Conservation (phyloP, 257 asterid genomes). For the Solanum sitiens region DNA sequence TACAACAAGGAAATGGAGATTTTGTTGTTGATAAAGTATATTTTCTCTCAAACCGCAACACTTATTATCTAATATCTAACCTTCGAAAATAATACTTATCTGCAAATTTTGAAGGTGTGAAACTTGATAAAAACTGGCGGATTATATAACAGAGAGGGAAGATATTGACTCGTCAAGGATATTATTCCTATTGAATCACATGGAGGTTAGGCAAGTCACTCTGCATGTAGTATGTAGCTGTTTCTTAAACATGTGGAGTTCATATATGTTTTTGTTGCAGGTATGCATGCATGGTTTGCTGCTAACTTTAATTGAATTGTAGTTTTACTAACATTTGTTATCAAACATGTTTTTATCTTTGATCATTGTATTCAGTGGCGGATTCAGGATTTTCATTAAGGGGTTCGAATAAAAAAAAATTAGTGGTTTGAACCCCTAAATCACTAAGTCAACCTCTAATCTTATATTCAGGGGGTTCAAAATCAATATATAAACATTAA, state of each 20-base stretch:
- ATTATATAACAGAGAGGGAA: slow-evolving; percentile 17
- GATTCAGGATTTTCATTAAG: too few species aligned
- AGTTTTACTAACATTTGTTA: too few species aligned
- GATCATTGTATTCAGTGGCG: too few species aligned
- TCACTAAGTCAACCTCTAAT: too few species aligned
- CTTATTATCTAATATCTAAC: neutral
- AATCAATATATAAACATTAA: too few species aligned
- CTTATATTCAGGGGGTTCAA: too few species aligned
- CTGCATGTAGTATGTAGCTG: neutral
- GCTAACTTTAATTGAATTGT: slow-evolving; percentile 4
- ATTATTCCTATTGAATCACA: slow-evolving; percentile 92
- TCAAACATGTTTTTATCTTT: too few species aligned
- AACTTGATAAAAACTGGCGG: slow-evolving; percentile 54
- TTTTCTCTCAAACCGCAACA: neutral
- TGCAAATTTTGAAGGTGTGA: slow-evolving; percentile 47
- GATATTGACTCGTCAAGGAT: slow-evolving; percentile 64
- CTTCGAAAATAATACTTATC: neutral
- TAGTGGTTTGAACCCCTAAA: too few species aligned
- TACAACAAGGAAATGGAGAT: neutral
- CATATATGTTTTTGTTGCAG: slow-evolving; percentile 22
- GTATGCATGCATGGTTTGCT: slow-evolving; percentile 97
- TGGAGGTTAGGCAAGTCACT: slow-evolving; percentile 52
- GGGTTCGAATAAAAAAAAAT: fast-evolving
- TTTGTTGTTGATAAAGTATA: neutral
- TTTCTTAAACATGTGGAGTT: neutral